Evolutionary conservation across 2,329 filamentous ascomycete genomes (phyloP).

Genomic region (Beauveria pseudobassiana): DNA sequence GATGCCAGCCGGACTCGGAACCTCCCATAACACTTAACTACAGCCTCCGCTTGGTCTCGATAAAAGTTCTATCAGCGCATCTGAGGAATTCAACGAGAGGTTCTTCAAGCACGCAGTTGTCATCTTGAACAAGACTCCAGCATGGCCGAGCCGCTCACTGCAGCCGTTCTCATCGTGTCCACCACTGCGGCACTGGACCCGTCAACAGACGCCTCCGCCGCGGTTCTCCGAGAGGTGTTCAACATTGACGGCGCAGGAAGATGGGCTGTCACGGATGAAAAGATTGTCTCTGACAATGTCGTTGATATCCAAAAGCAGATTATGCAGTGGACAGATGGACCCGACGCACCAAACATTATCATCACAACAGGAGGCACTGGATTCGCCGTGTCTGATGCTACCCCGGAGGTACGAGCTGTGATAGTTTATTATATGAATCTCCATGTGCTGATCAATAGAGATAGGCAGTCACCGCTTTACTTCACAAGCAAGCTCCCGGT

Average conservation of each 20-base stretch:
- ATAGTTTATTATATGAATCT: background rate
- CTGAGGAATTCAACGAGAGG: too few species aligned
- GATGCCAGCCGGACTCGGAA: background rate
- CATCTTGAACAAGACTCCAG: background rate
- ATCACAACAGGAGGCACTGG: slow-evolving; percentile 90
- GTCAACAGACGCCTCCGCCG: slow-evolving; percentile 66
- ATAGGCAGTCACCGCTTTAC: slow-evolving; percentile 68
- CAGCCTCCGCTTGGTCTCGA: background rate
- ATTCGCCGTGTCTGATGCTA: slow-evolving; percentile 77
- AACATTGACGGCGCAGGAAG: slow-evolving; percentile 54
- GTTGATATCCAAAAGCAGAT: slow-evolving; percentile 69
- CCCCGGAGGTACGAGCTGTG: slow-evolving; percentile 62
- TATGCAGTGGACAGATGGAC: slow-evolving; percentile 62
- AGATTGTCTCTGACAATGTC: slow-evolving; percentile 74
- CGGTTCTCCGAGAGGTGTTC: slow-evolving; percentile 62
- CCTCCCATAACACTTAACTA: background rate
- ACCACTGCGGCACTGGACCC: slow-evolving; percentile 80
- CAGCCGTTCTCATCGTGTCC: slow-evolving; percentile 79
- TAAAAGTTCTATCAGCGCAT: background rate
- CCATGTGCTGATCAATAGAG: background rate
- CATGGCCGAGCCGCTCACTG: slow-evolving; percentile 45
- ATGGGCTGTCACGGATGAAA: slow-evolving; percentile 63
- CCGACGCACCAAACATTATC: slow-evolving; percentile 62
- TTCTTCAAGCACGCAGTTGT: background rate
- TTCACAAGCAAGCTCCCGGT: slow-evolving; percentile 81